These are phyloP conservation scores for Hymenoscyphus fraxineus DNA, from an alignment of 2,329 filamentous ascomycete species.

Conservation along the genomic window DNA sequence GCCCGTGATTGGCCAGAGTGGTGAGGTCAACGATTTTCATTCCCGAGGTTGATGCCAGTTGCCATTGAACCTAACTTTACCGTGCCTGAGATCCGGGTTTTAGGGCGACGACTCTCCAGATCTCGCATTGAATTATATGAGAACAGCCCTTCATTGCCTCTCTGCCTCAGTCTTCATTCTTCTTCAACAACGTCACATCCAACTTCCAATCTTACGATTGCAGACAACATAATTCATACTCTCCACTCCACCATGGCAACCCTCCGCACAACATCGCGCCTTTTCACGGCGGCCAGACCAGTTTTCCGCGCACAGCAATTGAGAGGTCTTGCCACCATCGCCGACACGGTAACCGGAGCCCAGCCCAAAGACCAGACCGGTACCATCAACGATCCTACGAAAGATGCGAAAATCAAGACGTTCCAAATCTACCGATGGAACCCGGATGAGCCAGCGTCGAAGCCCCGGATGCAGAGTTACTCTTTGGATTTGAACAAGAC, in stretches of 20 bases:
- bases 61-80: not conserved
- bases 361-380: slow-evolving; percentile 22
- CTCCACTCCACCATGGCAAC: slow-evolving; percentile 29
- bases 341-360: slow-evolving; percentile 5
- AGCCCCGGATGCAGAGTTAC: slow-evolving; percentile 95
- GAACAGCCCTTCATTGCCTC: slow-evolving; percentile 1
- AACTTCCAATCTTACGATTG: not conserved
- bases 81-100: not conserved
- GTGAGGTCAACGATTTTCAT: slow-evolving; percentile 9
- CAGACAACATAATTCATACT: slow-evolving; percentile 1
- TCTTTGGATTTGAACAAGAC: slow-evolving; percentile 97
- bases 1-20: slow-evolving; percentile 8
- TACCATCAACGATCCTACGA: slow-evolving; percentile 42
- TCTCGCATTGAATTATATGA: not conserved
- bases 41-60: slow-evolving; percentile 12
- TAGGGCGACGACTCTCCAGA: not conserved
- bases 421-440: slow-evolving; percentile 99
- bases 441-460: slow-evolving; percentile 84
- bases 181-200: not conserved
- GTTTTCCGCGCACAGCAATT: slow-evolving; percentile 19
- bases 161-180: not conserved
- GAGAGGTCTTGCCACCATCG: slow-evolving; percentile 25
- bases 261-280: slow-evolving; percentile 26
- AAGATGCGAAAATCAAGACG: slow-evolving; percentile 75
- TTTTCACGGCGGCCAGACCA: slow-evolving; percentile 24